phyloP scores from a whole-genome alignment of 75 land plant species.

The Cryptomeria japonica region DNA sequence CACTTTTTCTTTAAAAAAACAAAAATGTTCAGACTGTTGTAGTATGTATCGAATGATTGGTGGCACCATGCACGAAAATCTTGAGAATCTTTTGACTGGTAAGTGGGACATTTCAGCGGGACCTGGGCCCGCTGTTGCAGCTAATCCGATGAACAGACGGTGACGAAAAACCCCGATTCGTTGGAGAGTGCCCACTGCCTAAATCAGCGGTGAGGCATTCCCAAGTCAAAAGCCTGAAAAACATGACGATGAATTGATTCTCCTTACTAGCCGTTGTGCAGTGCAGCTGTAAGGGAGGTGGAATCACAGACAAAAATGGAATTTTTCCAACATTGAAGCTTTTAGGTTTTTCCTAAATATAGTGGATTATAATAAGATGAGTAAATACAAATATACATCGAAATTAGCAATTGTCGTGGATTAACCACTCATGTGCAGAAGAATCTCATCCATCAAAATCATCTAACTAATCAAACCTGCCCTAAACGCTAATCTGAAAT shows the following conservation, averaged over 20 bases:
- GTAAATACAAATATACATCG: no score
- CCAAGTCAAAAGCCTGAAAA: slow-evolving; percentile 3
- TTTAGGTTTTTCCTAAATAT: no score
- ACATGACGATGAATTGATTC: neutral
- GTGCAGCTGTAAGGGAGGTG: neutral
- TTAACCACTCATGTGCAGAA: no score
- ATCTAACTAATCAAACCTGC: no score
- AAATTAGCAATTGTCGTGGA: no score
- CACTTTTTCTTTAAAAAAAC: neutral
- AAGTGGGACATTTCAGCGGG: neutral
- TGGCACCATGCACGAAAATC: neutral
- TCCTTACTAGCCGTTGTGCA: neutral
- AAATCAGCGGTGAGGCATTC: neutral
- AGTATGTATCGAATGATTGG: neutral
- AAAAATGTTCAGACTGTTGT: neutral
- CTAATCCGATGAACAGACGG: neutral
- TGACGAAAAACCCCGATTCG: neutral
- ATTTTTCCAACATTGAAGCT: no score
- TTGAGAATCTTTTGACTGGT: neutral
- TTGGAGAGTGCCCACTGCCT: neutral
- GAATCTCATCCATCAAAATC: no score
- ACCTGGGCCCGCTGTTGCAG: neutral
- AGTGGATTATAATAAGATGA: no score
- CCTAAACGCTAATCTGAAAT: no score
- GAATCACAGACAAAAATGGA: no score